Evolutionary conservation across 352 stramenopile genomes (phyloP), one percentile per base, ranked within the genome.

Genomic region (Hyphochytrium catenoides): DNA sequence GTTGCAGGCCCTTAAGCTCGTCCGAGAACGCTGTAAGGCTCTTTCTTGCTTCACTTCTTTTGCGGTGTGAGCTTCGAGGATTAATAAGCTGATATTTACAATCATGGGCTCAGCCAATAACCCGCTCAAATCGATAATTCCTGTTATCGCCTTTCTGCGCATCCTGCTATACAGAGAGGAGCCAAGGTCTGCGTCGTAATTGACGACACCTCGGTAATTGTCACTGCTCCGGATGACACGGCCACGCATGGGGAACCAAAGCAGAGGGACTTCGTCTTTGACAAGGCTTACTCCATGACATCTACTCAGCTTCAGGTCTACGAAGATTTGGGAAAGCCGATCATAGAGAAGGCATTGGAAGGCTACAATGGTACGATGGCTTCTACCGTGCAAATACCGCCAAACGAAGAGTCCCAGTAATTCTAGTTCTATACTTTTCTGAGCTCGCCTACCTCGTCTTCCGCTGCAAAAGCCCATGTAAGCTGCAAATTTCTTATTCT

Each of bases 331-430:
- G 74, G 58, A 20, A 46, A 50, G 43, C 64, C 64, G 24, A 52
- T 84, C 17, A 61, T 88, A 9, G 66, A 74, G 37, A 59, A 79
- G 44, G 62, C 59, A 37, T 45, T 78, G 26, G 57, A 75, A 41
- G 65, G 63, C 14, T 79, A 72, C 57, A 79, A 79, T 40, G 62
- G 61, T 30, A 78, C 62, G 24, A 73, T 78, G 30, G 75, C 75
- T 33, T 60, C 65, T 20, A 75, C 74, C 45, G 62, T 62, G 1
- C 64, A 77, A 41, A 75, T 36, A 8, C 32, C 28, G 3, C 38
- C 34, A 14, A 43, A 41, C 24, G 47, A 31, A 11, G 47, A 36
- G 1, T 47, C 25, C 17, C 46, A 53, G 25, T 42, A 43, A 44
- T 39, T 12, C 18, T n/a, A 21, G 27, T 39, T 32, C 12, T 33